Conservation (phyloP, 1,139 yeast genomes). For the Ogataea hybrid region DNA sequence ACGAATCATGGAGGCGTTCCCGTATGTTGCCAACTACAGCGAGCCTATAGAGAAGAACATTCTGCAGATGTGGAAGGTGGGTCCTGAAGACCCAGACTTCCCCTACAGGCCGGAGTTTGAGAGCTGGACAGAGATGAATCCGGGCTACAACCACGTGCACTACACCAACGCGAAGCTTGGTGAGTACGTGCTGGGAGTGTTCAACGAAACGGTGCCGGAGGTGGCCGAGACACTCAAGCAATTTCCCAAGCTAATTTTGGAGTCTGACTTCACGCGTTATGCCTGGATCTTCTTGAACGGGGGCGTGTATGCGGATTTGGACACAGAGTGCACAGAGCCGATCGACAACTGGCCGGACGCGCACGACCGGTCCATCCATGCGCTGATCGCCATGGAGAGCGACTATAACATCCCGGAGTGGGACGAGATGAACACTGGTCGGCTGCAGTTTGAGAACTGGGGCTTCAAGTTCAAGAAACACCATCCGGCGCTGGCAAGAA, state of each 20-base stretch:
- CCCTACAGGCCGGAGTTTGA: conserved; percentile 43
- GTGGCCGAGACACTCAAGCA: conserved; percentile 57
- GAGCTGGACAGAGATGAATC: conserved; percentile 57
- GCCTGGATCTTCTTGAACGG: too few species aligned
- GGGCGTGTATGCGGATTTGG: too few species aligned
- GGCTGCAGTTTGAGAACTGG: too few species aligned
- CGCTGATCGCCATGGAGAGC: too few species aligned
- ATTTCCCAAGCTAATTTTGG: conserved; percentile 62
- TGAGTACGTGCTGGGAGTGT: conserved; percentile 45
- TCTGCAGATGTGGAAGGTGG: conserved; percentile 94
- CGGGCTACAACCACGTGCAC: conserved; percentile 57
- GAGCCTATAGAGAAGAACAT: conserved; percentile 40
- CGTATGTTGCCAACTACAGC: conserved; percentile 8
- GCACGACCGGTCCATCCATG: too few species aligned
- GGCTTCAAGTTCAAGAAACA: too few species aligned
- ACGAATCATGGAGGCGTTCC: conserved; percentile 11
- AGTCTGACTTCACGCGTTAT: conserved; percentile 69
- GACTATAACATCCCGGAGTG: too few species aligned
- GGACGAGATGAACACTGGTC: too few species aligned
- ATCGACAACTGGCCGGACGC: too few species aligned
- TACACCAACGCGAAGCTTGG: conserved; percentile 57
- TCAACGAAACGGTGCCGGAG: conserved; percentile 56
- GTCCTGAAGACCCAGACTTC: conserved; percentile 47
- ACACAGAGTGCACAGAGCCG: too few species aligned
- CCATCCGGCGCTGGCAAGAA: too few species aligned